These are phyloP conservation scores for Nemania sp. DNA, from an alignment of 2,329 filamentous ascomycete genomes.

Conservation along the genomic window DNA sequence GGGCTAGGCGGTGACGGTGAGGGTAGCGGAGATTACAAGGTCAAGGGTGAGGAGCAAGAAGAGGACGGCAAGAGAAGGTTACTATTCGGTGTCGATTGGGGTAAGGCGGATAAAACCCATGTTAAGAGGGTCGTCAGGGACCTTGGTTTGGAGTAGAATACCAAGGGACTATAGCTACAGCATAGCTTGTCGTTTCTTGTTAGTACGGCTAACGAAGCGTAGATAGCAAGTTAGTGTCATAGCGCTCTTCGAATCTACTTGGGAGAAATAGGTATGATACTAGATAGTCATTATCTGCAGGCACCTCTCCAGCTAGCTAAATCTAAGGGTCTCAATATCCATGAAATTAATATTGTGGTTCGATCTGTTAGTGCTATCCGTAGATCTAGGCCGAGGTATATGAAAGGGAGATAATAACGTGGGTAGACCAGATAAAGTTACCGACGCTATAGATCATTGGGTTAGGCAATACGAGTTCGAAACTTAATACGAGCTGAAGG, in stretches of 20 bases:
- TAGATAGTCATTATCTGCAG: neutral
- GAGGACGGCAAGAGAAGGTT: slow-evolving; percentile 40
- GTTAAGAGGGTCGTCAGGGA: slow-evolving; percentile 58
- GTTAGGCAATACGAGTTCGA: neutral
- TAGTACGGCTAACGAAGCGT: neutral
- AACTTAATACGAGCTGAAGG: neutral
- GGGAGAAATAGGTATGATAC: neutral
- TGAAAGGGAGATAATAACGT: neutral
- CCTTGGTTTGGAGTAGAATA: slow-evolving; percentile 57
- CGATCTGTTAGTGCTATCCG: neutral
- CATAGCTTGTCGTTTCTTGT: neutral
- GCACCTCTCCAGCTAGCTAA: neutral
- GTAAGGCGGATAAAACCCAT: slow-evolving; percentile 61
- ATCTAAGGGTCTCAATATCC: no score
- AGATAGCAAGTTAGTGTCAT: neutral
- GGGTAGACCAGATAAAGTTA: neutral
- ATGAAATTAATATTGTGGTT: neutral
- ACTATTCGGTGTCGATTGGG: slow-evolving; percentile 69
- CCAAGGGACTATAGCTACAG: no score
- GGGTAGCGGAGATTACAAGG: slow-evolving; percentile 28
- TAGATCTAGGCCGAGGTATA: neutral
- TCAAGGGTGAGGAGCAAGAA: slow-evolving; percentile 39
- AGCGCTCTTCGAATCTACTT: neutral
- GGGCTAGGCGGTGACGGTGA: slow-evolving; percentile 3
- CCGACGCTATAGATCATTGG: neutral